phyloP scores from a whole-genome alignment of 169 alveolate genomes.

The Plasmodium relictum region DNA sequence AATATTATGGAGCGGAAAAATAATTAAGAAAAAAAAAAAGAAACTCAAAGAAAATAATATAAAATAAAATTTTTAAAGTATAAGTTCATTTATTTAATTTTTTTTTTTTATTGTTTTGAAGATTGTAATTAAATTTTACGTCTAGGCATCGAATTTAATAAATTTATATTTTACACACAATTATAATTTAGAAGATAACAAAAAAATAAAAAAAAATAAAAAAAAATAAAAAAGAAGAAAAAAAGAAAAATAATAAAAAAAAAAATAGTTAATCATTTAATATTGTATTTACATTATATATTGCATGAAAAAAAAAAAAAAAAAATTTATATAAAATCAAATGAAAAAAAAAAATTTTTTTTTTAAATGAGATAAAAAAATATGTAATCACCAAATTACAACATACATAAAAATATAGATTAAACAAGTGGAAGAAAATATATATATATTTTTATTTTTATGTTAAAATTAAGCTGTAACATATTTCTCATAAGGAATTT shows the following conservation, averaged over 20 bases:
- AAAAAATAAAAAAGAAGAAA: not conserved
- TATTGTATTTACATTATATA: conserved; percentile 21
- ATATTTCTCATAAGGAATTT: not conserved
- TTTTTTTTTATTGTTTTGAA: conserved; percentile 12
- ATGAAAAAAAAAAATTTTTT: not conserved
- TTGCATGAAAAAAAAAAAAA: conserved; percentile 1
- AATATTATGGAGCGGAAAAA: no score
- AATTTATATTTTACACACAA: not conserved
- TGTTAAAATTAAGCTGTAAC: not conserved
- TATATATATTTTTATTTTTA: not conserved
- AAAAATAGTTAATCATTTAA: conserved; percentile 1
- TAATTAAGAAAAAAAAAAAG: no score
- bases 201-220: not conserved
- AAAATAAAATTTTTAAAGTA: no score
- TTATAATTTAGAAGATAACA: not conserved
- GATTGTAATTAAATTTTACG: conserved; percentile 25
- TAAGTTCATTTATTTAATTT: no score
- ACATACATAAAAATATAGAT: conserved; percentile 16
- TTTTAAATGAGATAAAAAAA: not conserved
- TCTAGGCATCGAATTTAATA: not conserved
- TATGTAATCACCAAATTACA: conserved; percentile 15
- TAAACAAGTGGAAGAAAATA: not conserved
- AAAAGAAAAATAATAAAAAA: no score
- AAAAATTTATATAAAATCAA: conserved; percentile 4
- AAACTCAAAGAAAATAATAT: no score